These are phyloP conservation scores for Amorphotheca resinae DNA, from an alignment of 495 filamentous ascomycete species.

Conservation along the genomic window DNA sequence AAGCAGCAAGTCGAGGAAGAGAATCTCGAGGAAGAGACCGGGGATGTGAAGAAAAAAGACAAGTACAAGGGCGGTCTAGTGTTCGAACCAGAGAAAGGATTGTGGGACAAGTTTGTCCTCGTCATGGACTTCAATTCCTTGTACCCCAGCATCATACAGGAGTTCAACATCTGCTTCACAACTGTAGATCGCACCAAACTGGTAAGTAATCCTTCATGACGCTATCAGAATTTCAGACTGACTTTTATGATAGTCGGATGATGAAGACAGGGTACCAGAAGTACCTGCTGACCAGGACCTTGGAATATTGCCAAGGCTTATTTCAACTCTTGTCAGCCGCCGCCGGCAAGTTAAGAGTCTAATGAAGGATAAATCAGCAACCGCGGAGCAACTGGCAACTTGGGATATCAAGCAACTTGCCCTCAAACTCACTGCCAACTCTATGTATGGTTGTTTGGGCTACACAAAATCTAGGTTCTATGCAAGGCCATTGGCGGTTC, in stretches of 20 bases:
- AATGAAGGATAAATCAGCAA: constrained; percentile 89
- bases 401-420: constrained; percentile 98
- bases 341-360: constrained; percentile 82
- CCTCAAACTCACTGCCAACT: constrained; percentile 94
- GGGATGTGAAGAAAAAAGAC: constrained; percentile 83
- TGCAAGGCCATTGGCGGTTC: constrained; percentile 83
- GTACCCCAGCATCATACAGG: constrained; percentile 97
- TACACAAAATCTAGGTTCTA: constrained; percentile 96
- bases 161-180: constrained; percentile 98
- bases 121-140: constrained; percentile 99
- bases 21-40: constrained; percentile 58
- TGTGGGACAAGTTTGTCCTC: constrained; percentile 92
- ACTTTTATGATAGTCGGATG: constrained; percentile 43
- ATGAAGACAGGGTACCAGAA: constrained; percentile 68
- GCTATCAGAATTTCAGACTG: constrained; percentile 6
- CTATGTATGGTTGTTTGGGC: constrained; percentile 97
- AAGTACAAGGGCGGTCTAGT: constrained; percentile 98
- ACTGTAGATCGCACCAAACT: constrained; percentile 68
- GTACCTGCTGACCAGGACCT: constrained; percentile 52
- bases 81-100: constrained; percentile 92
- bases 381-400: constrained; percentile 73
- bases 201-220: constrained; percentile 27
- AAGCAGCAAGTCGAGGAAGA: constrained; percentile 55
- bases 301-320: constrained; percentile 80
- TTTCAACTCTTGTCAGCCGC: constrained; percentile 77